Evolutionary conservation across 2,329 filamentous ascomycete genomes (phyloP).

Genomic region (Neonectria ditissima): DNA sequence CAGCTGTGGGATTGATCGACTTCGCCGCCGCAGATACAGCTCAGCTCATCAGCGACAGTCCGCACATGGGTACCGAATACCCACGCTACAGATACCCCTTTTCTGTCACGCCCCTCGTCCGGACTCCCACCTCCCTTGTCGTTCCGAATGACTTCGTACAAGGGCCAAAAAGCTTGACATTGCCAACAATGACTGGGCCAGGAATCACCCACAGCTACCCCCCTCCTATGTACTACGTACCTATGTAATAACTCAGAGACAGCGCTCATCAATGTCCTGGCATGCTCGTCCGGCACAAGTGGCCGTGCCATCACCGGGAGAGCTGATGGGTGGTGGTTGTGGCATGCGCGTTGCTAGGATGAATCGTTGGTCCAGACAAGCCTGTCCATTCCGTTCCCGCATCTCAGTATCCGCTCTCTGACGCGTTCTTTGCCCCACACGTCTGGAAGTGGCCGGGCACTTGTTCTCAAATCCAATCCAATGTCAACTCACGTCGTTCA

Average conservation of each 20-base stretch:
- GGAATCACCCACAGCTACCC: not conserved
- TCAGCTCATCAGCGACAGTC: not conserved
- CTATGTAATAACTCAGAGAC: not conserved
- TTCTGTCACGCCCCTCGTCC: constrained; percentile 11
- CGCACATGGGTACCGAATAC: not conserved
- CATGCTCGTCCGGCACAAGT: constrained; percentile 1
- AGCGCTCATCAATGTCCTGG: not conserved
- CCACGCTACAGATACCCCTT: constrained; percentile 19
- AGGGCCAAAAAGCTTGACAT: constrained; percentile 22
- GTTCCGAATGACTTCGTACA: constrained; percentile 1
- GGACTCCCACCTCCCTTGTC: constrained; percentile 2
- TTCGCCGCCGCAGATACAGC: not conserved
- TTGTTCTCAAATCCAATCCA: constrained; percentile 16
- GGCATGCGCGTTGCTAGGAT: constrained; percentile 26
- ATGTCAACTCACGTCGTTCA: constrained; percentile 14
- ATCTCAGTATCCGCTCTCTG: constrained; percentile 31
- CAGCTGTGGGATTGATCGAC: not conserved
- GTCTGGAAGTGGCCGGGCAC: constrained; percentile 16
- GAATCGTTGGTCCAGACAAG: constrained; percentile 29
- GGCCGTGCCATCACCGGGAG: constrained; percentile 1
- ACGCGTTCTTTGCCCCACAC: constrained; percentile 39
- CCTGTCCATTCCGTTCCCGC: constrained; percentile 35
- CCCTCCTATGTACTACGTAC: too few relatives aligned
- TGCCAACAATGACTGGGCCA: not conserved
- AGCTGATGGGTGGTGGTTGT: not conserved